Conservation (phyloP, 148 eudicot species). For the Cornus kousa region DNA sequence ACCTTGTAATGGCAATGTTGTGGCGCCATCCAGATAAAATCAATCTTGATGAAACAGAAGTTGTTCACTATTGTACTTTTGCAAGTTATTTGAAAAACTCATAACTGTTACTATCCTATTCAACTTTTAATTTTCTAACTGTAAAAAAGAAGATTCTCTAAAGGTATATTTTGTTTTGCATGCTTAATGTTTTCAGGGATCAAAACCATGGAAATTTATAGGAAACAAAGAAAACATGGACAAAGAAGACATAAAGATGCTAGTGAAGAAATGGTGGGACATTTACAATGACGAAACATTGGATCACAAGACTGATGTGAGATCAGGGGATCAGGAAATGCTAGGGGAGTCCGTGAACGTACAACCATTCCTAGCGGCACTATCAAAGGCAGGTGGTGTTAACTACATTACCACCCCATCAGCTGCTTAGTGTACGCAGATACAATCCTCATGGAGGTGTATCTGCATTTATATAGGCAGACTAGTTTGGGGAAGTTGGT, state of each 20-base stretch:
- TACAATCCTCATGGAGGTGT: too few species aligned
- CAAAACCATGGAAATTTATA: too few species aligned
- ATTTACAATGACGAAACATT: slow-evolving; percentile 28
- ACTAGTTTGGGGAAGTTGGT: not conserved
- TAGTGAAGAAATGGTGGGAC: slow-evolving; percentile 49
- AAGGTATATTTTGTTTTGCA: too few species aligned
- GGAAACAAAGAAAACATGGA: slow-evolving; percentile 42
- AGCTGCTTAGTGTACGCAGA: slow-evolving; percentile 26
- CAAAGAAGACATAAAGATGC: slow-evolving; percentile 41
- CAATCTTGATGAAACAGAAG: slow-evolving; percentile 34
- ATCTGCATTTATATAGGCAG: too few species aligned
- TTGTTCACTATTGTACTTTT: slow-evolving; percentile 43
- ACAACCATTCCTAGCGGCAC: slow-evolving; percentile 12
- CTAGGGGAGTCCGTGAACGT: too few species aligned
- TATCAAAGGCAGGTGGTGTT: slow-evolving; percentile 28
- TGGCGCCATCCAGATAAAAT: slow-evolving; percentile 38
- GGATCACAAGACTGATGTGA: slow-evolving; percentile 22
- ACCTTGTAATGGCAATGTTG: slow-evolving; percentile 20
- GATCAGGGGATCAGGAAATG: too few species aligned
- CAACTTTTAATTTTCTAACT: too few species aligned
- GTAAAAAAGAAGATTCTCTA: too few species aligned
- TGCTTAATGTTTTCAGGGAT: too few species aligned
- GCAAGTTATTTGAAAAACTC: too few species aligned
- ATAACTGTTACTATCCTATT: too few species aligned
- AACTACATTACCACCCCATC: slow-evolving; percentile 42